Percentiles rank a stretch among this genome's conserved stretches.
phyloP scores from a whole-genome alignment of 106 monocot genomes.

The Platanthera guangdongensis region DNA sequence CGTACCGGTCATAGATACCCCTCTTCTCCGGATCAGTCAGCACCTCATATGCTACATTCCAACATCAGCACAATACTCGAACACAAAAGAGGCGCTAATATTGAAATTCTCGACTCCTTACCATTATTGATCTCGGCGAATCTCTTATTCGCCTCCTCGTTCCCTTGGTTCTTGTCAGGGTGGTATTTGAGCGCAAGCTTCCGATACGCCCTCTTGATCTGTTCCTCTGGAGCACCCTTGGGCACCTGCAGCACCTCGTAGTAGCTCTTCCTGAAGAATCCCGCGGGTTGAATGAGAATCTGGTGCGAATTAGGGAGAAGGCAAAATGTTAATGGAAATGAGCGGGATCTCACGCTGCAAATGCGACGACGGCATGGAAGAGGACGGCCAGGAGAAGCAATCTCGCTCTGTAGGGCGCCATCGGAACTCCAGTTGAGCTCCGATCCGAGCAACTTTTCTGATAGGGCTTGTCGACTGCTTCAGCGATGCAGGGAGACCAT shows the following conservation, averaged over 20 bases:
- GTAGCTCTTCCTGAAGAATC: slow-evolving; percentile 62
- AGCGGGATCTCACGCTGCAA: slow-evolving; percentile 28
- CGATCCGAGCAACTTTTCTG: not conserved
- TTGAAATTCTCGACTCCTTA: not conserved
- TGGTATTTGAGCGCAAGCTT: slow-evolving; percentile 96
- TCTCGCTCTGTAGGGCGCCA: slow-evolving; percentile 32
- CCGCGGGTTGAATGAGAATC: not conserved
- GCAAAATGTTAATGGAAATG: no score
- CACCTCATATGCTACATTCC: slow-evolving; percentile 70
- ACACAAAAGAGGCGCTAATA: not conserved
- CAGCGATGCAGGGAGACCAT: not conserved
- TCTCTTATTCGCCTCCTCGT: slow-evolving; percentile 83
- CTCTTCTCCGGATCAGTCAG: slow-evolving; percentile 81
- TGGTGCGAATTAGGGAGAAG: not conserved
- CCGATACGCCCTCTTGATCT: slow-evolving; percentile 92
- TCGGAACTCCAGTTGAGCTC: slow-evolving; percentile 6
- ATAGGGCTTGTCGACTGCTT: not conserved
- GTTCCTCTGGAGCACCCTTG: slow-evolving; percentile 79
- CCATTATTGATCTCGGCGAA: slow-evolving; percentile 71
- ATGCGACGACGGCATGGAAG: slow-evolving; percentile 13
- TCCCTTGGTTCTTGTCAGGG: slow-evolving; percentile 88
- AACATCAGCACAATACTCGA: slow-evolving; percentile 6
- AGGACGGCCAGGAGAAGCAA: slow-evolving; percentile 31
- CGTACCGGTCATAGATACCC: slow-evolving; percentile 49
- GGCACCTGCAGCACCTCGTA: slow-evolving; percentile 80